Conservation (phyloP, 2,329 filamentous ascomycete genomes). For the Fusarium xylarioides region DNA sequence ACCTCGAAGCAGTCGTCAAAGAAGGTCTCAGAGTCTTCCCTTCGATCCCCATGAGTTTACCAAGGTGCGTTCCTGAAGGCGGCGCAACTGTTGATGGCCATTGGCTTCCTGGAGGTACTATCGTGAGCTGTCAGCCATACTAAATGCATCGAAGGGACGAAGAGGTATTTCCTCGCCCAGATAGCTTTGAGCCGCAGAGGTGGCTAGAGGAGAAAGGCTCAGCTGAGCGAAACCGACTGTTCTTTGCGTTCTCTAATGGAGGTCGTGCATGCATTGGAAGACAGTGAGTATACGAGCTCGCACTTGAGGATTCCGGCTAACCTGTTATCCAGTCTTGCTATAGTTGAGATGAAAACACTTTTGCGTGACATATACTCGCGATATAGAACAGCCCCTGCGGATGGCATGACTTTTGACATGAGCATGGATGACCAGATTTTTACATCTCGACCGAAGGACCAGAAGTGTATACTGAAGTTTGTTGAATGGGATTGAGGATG, state of each 20-base stretch:
- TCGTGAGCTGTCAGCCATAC: constrained; percentile 29
- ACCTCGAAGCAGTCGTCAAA: constrained; percentile 28
- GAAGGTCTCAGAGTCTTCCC: constrained; percentile 25
- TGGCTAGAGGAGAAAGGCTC: constrained; percentile 14
- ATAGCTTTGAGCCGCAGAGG: constrained; percentile 16
- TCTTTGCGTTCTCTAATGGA: constrained; percentile 28
- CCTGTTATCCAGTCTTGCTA: constrained; percentile 1
- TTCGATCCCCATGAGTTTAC: constrained; percentile 23
- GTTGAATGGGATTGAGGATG: neutral
- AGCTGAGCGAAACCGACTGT: constrained; percentile 13
- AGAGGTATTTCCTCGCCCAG: constrained; percentile 2
- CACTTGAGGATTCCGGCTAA: neutral
- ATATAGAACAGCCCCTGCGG: neutral
- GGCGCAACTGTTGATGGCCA: constrained; percentile 9
- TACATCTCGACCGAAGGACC: constrained; percentile 29
- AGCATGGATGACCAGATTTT: constrained; percentile 32
- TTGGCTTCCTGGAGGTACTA: constrained; percentile 21
- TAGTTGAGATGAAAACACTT: constrained; percentile 27
- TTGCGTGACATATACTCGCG: constrained; percentile 17
- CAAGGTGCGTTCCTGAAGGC: constrained; percentile 8
- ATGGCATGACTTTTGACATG: constrained; percentile 14
- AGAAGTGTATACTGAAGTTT: constrained; percentile 24
- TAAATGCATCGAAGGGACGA: constrained; percentile 23
- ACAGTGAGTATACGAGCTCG: constrained; percentile 15
- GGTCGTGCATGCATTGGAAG: constrained; percentile 27